Percentiles rank a stretch among this genome's conserved stretches.
These are phyloP conservation scores for Vitrella brassicaformis DNA, from an alignment of 73 alveolate species.

Conservation along the genomic window DNA sequence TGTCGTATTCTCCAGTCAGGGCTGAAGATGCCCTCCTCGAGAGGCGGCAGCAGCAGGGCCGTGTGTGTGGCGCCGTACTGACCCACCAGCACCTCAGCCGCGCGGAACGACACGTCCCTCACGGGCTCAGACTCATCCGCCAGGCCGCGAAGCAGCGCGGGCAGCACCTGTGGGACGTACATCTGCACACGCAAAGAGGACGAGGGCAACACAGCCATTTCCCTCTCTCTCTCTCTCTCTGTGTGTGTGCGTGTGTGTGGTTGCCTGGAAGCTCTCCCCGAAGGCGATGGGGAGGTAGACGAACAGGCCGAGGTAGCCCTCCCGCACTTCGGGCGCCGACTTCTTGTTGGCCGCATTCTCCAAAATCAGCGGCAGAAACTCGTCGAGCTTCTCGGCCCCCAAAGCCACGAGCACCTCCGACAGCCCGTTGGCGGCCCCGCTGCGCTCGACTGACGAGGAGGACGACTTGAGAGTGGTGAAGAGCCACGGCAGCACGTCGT, in stretches of 20 bases:
- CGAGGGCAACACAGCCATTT: neutral
- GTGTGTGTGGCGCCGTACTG: conserved; percentile 33
- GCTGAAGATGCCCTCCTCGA: conserved; percentile 28
- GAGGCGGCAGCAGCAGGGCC: conserved; percentile 18
- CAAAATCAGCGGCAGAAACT: conserved; percentile 29
- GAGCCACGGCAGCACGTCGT: conserved; percentile 34
- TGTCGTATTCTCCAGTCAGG: conserved; percentile 30
- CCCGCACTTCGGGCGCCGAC: neutral
- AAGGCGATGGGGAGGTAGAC: conserved; percentile 20
- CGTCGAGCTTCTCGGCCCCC: conserved; percentile 14
- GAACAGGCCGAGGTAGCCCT: conserved; percentile 31
- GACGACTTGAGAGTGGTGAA: conserved; percentile 3
- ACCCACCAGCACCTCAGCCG: conserved; percentile 13
- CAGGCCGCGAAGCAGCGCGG: conserved; percentile 14
- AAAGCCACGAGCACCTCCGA: conserved; percentile 35
- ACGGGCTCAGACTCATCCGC: conserved; percentile 8
- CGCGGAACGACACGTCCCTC: conserved; percentile 20
- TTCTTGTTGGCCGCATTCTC: conserved; percentile 20
- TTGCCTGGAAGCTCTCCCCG: no score
- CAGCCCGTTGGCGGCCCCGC: conserved; percentile 33
- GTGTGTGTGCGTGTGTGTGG: no score
- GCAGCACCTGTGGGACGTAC: conserved; percentile 14
- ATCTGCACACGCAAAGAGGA: neutral
- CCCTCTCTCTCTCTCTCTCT: no score
- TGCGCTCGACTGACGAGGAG: conserved; percentile 20